phyloP scores from a whole-genome alignment of 768 basidiomycete species.

The Amanita inopinata region DNA sequence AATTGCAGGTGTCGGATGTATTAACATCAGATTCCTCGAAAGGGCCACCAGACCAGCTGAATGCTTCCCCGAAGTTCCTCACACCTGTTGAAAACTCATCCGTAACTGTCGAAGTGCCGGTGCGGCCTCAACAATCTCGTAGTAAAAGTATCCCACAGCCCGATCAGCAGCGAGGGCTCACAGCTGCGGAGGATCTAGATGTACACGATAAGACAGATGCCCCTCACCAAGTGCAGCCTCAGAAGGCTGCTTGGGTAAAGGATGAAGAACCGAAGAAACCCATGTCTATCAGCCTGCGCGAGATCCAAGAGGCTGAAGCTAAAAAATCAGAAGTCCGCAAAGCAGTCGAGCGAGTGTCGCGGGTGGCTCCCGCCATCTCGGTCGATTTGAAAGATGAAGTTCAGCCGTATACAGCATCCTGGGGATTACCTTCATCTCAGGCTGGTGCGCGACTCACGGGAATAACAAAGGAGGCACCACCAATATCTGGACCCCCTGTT shows the following conservation, averaged over 20 bases:
- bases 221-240: conserved; percentile 9
- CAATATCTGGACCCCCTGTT: conserved; percentile 18
- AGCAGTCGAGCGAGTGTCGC: conserved; percentile 51
- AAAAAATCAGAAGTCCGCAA: conserved; percentile 74
- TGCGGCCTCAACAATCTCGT: conserved; percentile 10
- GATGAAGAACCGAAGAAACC: conserved; percentile 60
- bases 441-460: conserved; percentile 41
- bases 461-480: conserved; percentile 31
- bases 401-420: conserved; percentile 61
- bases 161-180: conserved; percentile 1
- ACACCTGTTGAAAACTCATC: conserved; percentile 8
- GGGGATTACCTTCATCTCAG: conserved; percentile 85
- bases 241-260: conserved; percentile 56
- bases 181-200: neutral
- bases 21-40: neutral
- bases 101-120: neutral
- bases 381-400: conserved; percentile 42
- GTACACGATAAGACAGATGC: conserved; percentile 1
- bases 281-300: conserved; percentile 64
- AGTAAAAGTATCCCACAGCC: neutral
- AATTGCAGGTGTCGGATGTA: conserved; percentile 1
- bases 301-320: conserved; percentile 91
- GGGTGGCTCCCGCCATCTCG: conserved; percentile 24
- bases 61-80: conserved; percentile 10
- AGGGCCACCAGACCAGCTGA: neutral